Evolutionary conservation across 2,329 filamentous ascomycete species (phyloP).

Genomic region (Botrytis tulipae): DNA sequence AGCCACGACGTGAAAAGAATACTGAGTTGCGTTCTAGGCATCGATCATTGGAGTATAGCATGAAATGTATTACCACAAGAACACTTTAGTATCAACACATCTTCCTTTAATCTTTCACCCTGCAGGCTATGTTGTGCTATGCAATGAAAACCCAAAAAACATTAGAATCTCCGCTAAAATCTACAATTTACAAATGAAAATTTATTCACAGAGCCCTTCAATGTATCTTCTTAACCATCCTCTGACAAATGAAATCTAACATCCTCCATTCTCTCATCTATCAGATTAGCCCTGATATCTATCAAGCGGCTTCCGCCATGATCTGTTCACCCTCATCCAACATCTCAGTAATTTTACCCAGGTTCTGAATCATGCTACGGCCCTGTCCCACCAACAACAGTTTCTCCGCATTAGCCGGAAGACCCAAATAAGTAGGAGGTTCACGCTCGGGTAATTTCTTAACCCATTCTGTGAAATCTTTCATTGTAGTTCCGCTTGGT

Average conservation of each 20-base stretch:
- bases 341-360: slow-evolving; percentile 81
- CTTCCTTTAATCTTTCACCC: background rate
- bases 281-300: background rate
- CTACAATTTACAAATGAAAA: background rate
- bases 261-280: background rate
- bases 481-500: slow-evolving; percentile 76
- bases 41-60: background rate
- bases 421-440: slow-evolving; percentile 88
- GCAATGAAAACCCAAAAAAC: background rate
- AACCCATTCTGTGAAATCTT: slow-evolving; percentile 89
- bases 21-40: background rate
- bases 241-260: slow-evolving; percentile 8
- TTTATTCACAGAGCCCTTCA: background rate
- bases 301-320: slow-evolving; percentile 59
- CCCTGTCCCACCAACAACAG: slow-evolving; percentile 86
- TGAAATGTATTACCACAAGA: background rate
- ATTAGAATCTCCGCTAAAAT: background rate
- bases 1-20: background rate
- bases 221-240: background rate
- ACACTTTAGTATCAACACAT: background rate
- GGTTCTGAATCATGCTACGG: slow-evolving; percentile 75
- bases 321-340: slow-evolving; percentile 93
- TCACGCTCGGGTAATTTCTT: slow-evolving; percentile 90
- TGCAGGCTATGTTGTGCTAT: background rate
- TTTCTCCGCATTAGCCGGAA: slow-evolving; percentile 97